Evolutionary conservation across 1,139 yeast genomes (phyloP).

Genomic region (Candida dubliniensis): DNA sequence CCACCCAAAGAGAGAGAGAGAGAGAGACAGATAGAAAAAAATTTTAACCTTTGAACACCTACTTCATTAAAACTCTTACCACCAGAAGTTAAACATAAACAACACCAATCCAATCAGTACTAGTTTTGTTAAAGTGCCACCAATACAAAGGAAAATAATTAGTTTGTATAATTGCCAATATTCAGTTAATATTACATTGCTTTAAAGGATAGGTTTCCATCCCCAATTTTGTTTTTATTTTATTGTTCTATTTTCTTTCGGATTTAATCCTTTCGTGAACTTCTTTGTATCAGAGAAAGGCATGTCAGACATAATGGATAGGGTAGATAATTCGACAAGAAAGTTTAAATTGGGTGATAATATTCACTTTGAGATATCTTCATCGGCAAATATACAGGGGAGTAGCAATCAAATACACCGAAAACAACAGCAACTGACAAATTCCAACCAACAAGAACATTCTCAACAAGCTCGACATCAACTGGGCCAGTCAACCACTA

Average conservation of each 20-base stretch:
- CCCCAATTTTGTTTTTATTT: no score
- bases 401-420: not conserved
- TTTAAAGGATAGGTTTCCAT: not conserved
- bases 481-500: not conserved
- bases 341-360: conserved; percentile 44
- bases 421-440: not conserved
- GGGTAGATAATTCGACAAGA: conserved; percentile 9
- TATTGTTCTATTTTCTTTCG: not conserved
- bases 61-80: no score
- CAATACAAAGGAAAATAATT: no score
- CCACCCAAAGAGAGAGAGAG: not conserved
- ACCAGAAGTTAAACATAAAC: no score
- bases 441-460: not conserved
- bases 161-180: not conserved
- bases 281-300: not conserved
- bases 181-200: not conserved
- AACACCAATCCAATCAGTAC: no score
- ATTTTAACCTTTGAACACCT: not conserved
- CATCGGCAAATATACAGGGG: conserved; percentile 5
- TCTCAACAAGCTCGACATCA: not conserved
- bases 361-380: conserved; percentile 57
- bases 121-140: no score
- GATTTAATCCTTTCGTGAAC: not conserved
- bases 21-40: not conserved
- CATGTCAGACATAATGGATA: conserved; percentile 8